Evolutionary conservation across 202 grass and related monocot genomes (phyloP).

Genomic region (Bolboschoenoplectus hybrid): DNA sequence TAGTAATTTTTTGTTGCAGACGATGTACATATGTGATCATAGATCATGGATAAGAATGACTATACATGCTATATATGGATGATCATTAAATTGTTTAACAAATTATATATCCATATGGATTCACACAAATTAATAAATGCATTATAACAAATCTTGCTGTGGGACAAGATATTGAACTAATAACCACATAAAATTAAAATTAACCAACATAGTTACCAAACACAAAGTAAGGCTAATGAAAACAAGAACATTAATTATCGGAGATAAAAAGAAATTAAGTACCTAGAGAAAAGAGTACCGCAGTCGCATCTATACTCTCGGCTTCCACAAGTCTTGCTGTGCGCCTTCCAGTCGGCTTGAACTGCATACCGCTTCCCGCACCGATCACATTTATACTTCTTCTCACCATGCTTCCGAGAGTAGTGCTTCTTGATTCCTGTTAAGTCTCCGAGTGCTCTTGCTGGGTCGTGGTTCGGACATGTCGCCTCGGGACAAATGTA

Average conservation of each 20-base stretch:
- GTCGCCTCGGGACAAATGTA: constrained; percentile 70
- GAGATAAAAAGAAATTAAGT: neutral
- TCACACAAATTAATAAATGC: neutral
- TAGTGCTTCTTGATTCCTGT: constrained; percentile 92
- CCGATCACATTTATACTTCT: constrained; percentile 61
- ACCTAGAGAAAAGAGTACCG: constrained; percentile 87
- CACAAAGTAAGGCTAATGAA: neutral
- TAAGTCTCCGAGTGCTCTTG: constrained; percentile 72
- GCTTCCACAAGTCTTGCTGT: constrained; percentile 77
- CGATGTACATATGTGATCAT: neutral
- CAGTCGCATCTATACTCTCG: constrained; percentile 79
- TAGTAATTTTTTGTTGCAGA: neutral
- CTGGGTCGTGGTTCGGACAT: constrained; percentile 60
- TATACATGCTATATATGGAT: neutral
- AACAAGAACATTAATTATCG: neutral
- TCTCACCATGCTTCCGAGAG: constrained; percentile 83
- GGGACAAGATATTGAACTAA: neutral
- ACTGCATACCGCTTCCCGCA: constrained; percentile 82
- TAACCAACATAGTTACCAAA: constrained; percentile 3
- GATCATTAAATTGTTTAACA: neutral
- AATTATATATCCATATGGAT: neutral
- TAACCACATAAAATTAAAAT: neutral
- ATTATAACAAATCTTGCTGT: neutral
- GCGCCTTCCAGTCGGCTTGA: constrained; percentile 71
- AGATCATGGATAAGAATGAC: neutral